These are phyloP conservation scores for Tylopilus sp. DNA, from an alignment of 1,284 basidiomycete genomes.

Conservation along the genomic window DNA sequence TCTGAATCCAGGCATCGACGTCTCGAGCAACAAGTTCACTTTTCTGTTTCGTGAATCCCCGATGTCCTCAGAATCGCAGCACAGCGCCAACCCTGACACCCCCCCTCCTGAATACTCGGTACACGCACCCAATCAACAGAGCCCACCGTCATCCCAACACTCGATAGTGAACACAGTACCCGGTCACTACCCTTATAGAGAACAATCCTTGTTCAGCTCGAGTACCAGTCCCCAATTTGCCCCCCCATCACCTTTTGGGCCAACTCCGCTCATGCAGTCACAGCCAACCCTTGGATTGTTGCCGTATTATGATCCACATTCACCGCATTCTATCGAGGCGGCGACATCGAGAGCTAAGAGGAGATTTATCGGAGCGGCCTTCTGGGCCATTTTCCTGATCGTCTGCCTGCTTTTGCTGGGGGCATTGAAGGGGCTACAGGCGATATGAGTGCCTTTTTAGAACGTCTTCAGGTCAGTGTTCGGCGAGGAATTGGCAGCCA, in stretches of 20 bases:
- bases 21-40: background rate
- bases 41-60: background rate
- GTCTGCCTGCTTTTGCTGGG: constrained; percentile 22
- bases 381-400: constrained; percentile 42
- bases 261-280: constrained; percentile 41
- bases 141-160: constrained; percentile 16
- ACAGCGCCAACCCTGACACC: constrained; percentile 26
- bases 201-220: constrained; percentile 19
- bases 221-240: constrained; percentile 15
- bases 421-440: constrained; percentile 5
- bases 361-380: constrained; percentile 42
- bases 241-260: constrained; percentile 32
- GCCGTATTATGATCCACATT: constrained; percentile 49
- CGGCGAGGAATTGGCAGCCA: background rate
- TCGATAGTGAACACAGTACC: constrained; percentile 15
- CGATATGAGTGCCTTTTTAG: background rate
- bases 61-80: constrained; percentile 22
- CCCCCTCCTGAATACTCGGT: constrained; percentile 33
- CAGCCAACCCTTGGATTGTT: constrained; percentile 31
- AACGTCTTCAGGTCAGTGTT: background rate
- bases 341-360: constrained; percentile 43
- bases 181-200: constrained; percentile 15
- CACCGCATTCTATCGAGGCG: constrained; percentile 40
- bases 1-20: background rate
- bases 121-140: constrained; percentile 15